Conservation (phyloP, 2,329 filamentous ascomycete species). For the Epichloe glyceriae region DNA sequence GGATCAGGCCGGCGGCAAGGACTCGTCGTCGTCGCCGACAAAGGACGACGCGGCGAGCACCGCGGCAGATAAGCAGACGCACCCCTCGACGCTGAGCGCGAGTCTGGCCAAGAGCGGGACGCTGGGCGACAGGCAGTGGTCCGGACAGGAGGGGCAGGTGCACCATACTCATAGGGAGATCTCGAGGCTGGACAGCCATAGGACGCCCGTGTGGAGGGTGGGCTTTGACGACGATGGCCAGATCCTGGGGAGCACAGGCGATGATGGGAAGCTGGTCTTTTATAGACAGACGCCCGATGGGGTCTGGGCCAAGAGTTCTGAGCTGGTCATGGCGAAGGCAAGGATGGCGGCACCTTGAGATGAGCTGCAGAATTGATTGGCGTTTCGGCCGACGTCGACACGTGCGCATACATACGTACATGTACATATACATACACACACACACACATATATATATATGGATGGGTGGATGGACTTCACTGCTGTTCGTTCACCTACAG, state of each 20-base stretch:
- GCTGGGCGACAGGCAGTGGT: slow-evolving; percentile 34
- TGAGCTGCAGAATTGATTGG: too few species aligned
- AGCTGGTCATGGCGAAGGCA: slow-evolving; percentile 45
- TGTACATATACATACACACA: too few species aligned
- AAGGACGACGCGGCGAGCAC: slow-evolving; percentile 15
- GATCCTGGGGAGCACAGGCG: slow-evolving; percentile 61
- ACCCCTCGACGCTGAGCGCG: slow-evolving; percentile 35
- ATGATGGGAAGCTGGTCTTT: slow-evolving; percentile 55
- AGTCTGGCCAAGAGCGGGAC: slow-evolving; percentile 38
- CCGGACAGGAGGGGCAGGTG: slow-evolving; percentile 51
- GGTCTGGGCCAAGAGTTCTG: slow-evolving; percentile 45
- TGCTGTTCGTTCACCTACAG: too few species aligned
- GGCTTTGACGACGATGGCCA: slow-evolving; percentile 59
- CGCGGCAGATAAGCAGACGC: slow-evolving; percentile 20
- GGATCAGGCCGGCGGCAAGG: not conserved
- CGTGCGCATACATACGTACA: fast-evolving
- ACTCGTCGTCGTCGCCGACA: slow-evolving; percentile 11
- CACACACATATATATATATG: too few species aligned
- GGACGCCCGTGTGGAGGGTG: slow-evolving; percentile 63
- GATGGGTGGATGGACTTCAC: too few species aligned
- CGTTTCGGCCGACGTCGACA: not conserved
- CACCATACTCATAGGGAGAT: slow-evolving; percentile 50
- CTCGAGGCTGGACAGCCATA: slow-evolving; percentile 53
- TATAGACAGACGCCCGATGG: slow-evolving; percentile 48
- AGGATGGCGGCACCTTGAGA: slow-evolving; percentile 33